These are phyloP conservation scores for Kluyveromyces siamensis DNA, from an alignment of 805 yeast genomes.

Conservation along the genomic window DNA sequence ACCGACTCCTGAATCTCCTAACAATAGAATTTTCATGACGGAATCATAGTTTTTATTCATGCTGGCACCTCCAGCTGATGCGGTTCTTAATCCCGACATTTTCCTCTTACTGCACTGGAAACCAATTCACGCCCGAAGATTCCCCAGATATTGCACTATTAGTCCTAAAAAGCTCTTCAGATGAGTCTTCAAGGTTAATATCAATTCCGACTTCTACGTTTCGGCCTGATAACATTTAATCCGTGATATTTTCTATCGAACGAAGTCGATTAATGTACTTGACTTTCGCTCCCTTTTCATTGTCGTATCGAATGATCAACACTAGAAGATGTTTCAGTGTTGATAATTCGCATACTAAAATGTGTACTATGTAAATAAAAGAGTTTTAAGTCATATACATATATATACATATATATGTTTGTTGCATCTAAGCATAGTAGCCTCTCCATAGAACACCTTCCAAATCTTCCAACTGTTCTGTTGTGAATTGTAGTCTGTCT, in stretches of 20 bases:
- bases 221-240: no score
- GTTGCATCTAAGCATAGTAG: constrained; percentile 55
- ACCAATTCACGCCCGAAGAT: not conserved
- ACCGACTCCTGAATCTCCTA: constrained; percentile 90
- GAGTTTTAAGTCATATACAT: not conserved
- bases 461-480: constrained; percentile 75
- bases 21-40: constrained; percentile 83
- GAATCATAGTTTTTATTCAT: constrained; percentile 52
- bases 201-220: no score
- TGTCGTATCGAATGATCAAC: not conserved
- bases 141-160: not conserved
- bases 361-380: no score
- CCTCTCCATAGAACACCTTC: constrained; percentile 94
- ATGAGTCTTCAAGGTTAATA: not conserved
- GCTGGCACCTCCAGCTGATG: constrained; percentile 17
- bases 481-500: constrained; percentile 65
- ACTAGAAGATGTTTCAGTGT: no score
- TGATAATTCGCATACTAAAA: no score
- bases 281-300: not conserved
- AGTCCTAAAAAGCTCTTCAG: not conserved
- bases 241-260: no score
- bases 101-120: not conserved
- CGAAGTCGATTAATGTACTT: no score
- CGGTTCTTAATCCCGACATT: constrained; percentile 26
- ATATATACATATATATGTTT: not conserved